Evolutionary conservation across 179 eudicot genomes (phyloP).

Genomic region (Heliamphora pulchella): DNA sequence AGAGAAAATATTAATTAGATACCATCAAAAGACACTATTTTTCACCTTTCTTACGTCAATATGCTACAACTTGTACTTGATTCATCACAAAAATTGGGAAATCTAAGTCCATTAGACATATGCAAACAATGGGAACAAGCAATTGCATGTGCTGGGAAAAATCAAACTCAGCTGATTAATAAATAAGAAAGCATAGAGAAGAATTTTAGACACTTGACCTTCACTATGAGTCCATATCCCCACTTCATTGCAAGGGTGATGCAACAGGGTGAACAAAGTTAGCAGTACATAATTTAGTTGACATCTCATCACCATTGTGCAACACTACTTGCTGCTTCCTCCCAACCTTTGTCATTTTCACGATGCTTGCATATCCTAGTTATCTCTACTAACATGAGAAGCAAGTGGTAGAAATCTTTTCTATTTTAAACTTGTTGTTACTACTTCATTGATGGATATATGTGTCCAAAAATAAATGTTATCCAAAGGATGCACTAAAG

Average conservation of each 20-base stretch:
- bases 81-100: neutral
- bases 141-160: neutral
- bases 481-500: neutral
- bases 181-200: neutral
- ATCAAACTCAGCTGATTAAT: neutral
- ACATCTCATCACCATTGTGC: too few relatives aligned
- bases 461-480: neutral
- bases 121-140: neutral
- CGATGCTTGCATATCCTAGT: too few relatives aligned
- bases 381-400: too few relatives aligned
- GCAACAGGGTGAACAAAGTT: neutral
- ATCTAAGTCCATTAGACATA: constrained; percentile 2
- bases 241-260: neutral
- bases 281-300: too few relatives aligned
- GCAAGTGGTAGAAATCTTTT: too few relatives aligned
- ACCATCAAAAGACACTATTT: neutral
- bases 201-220: neutral
- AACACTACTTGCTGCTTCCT: too few relatives aligned
- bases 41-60: neutral
- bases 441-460: too few relatives aligned
- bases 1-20: constrained; percentile 2
- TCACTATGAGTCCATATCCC: neutral
- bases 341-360: too few relatives aligned
- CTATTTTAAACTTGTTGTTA: too few relatives aligned
- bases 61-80: neutral